Evolutionary conservation across 306 rosid genomes (phyloP).

Genomic region (Dalbergia cultrata): DNA sequence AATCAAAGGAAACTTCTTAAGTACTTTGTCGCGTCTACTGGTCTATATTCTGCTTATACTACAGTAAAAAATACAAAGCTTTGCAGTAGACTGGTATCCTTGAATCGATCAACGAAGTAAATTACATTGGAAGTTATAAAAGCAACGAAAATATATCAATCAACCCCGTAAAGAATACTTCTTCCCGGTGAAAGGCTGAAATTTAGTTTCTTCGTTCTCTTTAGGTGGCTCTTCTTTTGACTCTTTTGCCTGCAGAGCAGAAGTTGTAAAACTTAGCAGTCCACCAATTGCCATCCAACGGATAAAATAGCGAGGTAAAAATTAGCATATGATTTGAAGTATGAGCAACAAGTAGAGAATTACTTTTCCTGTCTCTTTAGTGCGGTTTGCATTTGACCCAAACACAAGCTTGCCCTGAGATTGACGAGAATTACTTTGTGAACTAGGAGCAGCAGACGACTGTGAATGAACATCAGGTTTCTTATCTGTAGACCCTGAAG

Average conservation of each 20-base stretch:
- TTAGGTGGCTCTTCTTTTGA: conserved; percentile 71
- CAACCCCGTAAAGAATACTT: conserved; percentile 91
- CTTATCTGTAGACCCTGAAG: conserved; percentile 66
- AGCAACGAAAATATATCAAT: conserved; percentile 36
- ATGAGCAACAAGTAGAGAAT: conserved; percentile 25
- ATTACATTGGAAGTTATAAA: conserved; percentile 31
- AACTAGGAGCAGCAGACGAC: conserved; percentile 74
- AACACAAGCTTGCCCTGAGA: conserved; percentile 95
- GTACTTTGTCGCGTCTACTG: conserved; percentile 37
- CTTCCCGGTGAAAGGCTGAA: conserved; percentile 88
- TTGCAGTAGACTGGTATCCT: conserved; percentile 46
- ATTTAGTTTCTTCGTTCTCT: conserved; percentile 76
- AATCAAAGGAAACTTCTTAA: conserved; percentile 18
- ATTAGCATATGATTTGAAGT: conserved; percentile 13
- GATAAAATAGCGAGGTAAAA: background rate
- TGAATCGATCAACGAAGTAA: conserved; percentile 41
- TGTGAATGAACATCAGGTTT: conserved; percentile 54
- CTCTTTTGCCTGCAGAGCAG: conserved; percentile 70
- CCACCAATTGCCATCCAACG: conserved; percentile 12
- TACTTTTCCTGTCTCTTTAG: conserved; percentile 75
- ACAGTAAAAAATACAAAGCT: conserved; percentile 42
- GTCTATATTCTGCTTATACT: conserved; percentile 47
- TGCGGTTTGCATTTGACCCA: conserved; percentile 74
- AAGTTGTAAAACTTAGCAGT: conserved; percentile 29
- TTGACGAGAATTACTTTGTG: conserved; percentile 64